These are phyloP conservation scores for Globisporangium canariense DNA, from an alignment of 352 stramenopile genomes.

Conservation along the genomic window DNA sequence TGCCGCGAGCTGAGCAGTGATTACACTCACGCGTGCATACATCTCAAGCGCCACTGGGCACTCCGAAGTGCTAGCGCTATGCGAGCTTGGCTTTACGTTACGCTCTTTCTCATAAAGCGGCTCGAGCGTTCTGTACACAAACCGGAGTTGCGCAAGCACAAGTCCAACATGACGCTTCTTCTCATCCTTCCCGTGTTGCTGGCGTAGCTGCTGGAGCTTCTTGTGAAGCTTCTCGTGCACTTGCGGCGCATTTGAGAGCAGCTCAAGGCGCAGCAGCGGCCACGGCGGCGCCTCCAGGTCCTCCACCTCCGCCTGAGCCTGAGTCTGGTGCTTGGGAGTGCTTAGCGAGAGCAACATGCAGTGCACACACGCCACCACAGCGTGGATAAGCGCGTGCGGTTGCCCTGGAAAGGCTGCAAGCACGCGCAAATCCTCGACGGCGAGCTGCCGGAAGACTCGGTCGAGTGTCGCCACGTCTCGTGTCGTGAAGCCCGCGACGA, in stretches of 20 bases:
- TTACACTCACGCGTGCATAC: slow-evolving; percentile 38
- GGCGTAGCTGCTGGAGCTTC: slow-evolving; percentile 32
- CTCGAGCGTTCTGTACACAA: slow-evolving; percentile 31
- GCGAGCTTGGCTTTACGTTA: neutral
- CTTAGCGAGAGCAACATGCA: slow-evolving; percentile 44
- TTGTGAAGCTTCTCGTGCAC: slow-evolving; percentile 42
- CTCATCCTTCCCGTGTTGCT: slow-evolving; percentile 2
- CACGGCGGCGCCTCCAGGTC: slow-evolving; percentile 35
- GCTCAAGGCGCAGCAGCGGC: slow-evolving; percentile 49
- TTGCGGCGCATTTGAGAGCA: slow-evolving; percentile 27
- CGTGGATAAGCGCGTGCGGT: slow-evolving; percentile 40
- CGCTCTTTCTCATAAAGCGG: slow-evolving; percentile 12
- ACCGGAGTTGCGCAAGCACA: slow-evolving; percentile 31
- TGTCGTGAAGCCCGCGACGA: neutral
- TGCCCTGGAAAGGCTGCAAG: slow-evolving; percentile 39
- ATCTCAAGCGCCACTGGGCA: slow-evolving; percentile 4
- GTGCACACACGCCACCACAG: slow-evolving; percentile 31
- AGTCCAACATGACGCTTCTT: slow-evolving; percentile 16
- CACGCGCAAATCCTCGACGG: slow-evolving; percentile 36
- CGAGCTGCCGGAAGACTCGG: slow-evolving; percentile 27
- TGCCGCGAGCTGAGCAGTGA: slow-evolving; percentile 41
- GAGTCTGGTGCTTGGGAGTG: slow-evolving; percentile 10
- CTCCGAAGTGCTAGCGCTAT: neutral
- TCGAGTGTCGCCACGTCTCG: slow-evolving; percentile 16
- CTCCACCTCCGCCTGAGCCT: slow-evolving; percentile 6